Evolutionary conservation across 1,284 basidiomycete species (phyloP).

Genomic region (Xanthoconium separans): DNA sequence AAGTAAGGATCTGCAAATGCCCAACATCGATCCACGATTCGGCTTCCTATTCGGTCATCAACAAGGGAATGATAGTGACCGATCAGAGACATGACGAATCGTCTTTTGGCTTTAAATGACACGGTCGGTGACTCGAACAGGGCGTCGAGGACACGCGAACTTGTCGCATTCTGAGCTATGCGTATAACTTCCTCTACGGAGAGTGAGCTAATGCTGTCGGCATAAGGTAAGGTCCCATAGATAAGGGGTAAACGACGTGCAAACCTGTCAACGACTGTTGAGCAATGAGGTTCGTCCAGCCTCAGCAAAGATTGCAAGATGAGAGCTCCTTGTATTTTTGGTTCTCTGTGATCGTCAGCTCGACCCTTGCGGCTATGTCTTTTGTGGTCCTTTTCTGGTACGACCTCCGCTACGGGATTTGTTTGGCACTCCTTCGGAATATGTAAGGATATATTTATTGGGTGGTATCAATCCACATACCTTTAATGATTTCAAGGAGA

Average conservation of each 20-base stretch:
- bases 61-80: slow-evolving; percentile 77
- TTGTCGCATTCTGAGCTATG: slow-evolving; percentile 70
- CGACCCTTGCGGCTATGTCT: slow-evolving; percentile 23
- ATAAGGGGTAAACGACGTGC: slow-evolving; percentile 10
- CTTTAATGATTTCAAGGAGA: slow-evolving; percentile 59
- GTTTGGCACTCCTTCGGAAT: slow-evolving; percentile 38
- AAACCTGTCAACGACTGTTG: slow-evolving; percentile 68
- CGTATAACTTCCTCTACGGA: slow-evolving; percentile 58
- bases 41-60: slow-evolving; percentile 85
- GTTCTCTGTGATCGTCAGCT: slow-evolving; percentile 45
- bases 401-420: slow-evolving; percentile 8
- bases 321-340: slow-evolving; percentile 83
- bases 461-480: slow-evolving; percentile 34
- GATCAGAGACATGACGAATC: slow-evolving; percentile 72
- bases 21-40: slow-evolving; percentile 88
- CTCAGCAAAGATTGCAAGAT: slow-evolving; percentile 80
- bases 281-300: slow-evolving; percentile 64
- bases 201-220: slow-evolving; percentile 58
- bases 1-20: slow-evolving; percentile 85
- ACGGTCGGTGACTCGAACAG: slow-evolving; percentile 72
- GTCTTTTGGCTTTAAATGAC: slow-evolving; percentile 63
- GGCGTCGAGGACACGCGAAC: slow-evolving; percentile 82
- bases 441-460: slow-evolving; percentile 9
- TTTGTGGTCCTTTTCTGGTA: slow-evolving; percentile 7
- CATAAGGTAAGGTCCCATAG: slow-evolving; percentile 10